Conservation (phyloP, 805 yeast genomes). For the Candida ulmi region DNA sequence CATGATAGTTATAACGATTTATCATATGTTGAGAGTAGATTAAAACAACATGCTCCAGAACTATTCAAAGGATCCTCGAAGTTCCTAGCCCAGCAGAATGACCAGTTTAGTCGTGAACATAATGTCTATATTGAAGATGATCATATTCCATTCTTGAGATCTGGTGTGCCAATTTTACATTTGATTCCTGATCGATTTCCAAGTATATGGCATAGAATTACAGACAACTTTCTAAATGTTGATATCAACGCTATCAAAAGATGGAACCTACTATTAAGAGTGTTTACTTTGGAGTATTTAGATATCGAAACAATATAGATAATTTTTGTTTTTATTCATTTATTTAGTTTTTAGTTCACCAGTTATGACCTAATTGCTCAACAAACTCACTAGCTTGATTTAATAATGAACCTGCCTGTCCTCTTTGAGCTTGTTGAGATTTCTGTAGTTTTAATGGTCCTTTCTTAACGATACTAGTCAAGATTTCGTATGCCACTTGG, state of each 20-base stretch:
- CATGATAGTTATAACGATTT: slow-evolving; percentile 32
- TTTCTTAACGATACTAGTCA: slow-evolving; percentile 70
- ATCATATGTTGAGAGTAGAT: slow-evolving; percentile 28
- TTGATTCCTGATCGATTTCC: slow-evolving; percentile 51
- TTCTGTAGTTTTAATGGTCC: slow-evolving; percentile 27
- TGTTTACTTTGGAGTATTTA: slow-evolving; percentile 31
- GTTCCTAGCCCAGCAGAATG: slow-evolving; percentile 11
- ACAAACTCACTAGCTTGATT: background rate
- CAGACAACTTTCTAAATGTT: slow-evolving; percentile 40
- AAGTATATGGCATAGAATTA: slow-evolving; percentile 43
- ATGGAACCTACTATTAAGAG: slow-evolving; percentile 40
- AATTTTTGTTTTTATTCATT: background rate
- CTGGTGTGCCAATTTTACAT: slow-evolving; percentile 45
- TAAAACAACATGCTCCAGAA: slow-evolving; percentile 8
- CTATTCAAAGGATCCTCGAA: slow-evolving; percentile 3
- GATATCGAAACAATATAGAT: slow-evolving; percentile 6
- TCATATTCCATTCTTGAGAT: slow-evolving; percentile 43
- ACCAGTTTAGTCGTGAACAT: slow-evolving; percentile 11
- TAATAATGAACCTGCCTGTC: background rate
- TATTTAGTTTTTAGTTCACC: too few relatives aligned
- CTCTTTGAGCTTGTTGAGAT: background rate
- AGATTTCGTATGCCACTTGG: slow-evolving; percentile 62
- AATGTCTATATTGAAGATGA: slow-evolving; percentile 38
- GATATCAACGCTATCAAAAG: slow-evolving; percentile 34
- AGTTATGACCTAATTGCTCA: background rate